Evolutionary conservation across 2,329 filamentous ascomycete species (phyloP).

Genomic region (Knoxdaviesia capensis): DNA sequence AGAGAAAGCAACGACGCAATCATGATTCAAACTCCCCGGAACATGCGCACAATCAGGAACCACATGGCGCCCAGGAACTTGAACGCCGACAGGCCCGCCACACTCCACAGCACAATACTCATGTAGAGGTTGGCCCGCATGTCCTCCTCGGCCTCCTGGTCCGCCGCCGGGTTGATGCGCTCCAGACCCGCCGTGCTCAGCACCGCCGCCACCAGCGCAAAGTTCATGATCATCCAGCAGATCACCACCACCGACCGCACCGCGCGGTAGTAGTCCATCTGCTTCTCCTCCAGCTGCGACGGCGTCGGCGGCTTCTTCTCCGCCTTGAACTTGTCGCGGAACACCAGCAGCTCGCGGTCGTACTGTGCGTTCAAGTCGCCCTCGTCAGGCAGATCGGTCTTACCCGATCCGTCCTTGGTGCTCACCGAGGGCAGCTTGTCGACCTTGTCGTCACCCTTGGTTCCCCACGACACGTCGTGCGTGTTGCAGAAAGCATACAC

Average conservation of each 20-base stretch:
- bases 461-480: slow-evolving; percentile 94
- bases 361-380: slow-evolving; percentile 91
- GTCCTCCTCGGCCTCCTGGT: slow-evolving; percentile 16
- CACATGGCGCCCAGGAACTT: slow-evolving; percentile 76
- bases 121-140: slow-evolving; percentile 63
- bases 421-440: slow-evolving; percentile 78
- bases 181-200: slow-evolving; percentile 71
- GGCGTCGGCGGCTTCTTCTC: slow-evolving; percentile 41
- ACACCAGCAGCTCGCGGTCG: slow-evolving; percentile 60
- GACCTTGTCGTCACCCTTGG: slow-evolving; percentile 91
- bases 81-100: slow-evolving; percentile 65
- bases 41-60: slow-evolving; percentile 81
- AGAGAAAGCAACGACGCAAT: background rate
- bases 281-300: slow-evolving; percentile 48
- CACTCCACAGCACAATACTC: slow-evolving; percentile 71
- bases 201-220: slow-evolving; percentile 70
- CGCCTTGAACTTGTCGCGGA: slow-evolving; percentile 53
- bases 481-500: slow-evolving; percentile 99
- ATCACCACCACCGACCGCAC: slow-evolving; percentile 84
- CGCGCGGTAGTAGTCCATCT: slow-evolving; percentile 96
- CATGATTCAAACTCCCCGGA: slow-evolving; percentile 41
- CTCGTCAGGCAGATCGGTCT: slow-evolving; percentile 90
- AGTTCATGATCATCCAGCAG: slow-evolving; percentile 92
- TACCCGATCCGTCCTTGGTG: slow-evolving; percentile 72
- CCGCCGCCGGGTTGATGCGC: slow-evolving; percentile 27